Base-by-base conservation (phyloP, 108 stramenopile genomes). In the Chaetoceros tenuissimus region DNA sequence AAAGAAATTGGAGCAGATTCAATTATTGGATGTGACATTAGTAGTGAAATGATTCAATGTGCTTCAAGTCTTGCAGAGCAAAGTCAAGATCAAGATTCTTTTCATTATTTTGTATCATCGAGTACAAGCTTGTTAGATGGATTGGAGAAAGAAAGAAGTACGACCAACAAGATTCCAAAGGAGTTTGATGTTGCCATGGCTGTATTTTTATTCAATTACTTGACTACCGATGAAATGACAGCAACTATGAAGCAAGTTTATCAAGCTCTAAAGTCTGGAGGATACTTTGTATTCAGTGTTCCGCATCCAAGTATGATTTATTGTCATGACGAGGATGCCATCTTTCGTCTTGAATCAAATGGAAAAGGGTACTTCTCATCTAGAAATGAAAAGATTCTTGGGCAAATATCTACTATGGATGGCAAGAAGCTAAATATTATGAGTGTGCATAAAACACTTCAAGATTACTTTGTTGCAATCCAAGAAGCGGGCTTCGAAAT, bases 161-260 rank as follows among this genome's bases (percentile, higher is more conserved):
- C n/a, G n/a, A n/a, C n/a, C n/a, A n/a, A n/a, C n/a, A n/a, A n/a
- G n/a, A n/a, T n/a, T n/a, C n/a, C n/a, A n/a, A n/a, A n/a, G n/a
- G n/a, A n/a, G 20, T 57, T 57, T 50, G 55, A 57, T 49, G 48
- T 57, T 19, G 55, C 48, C 19, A 57, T 57, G n/a, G 55, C 55
- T 1, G 48, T 57, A 20, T 57, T 57, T 22, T 50, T 57, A 18
- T 57, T 57, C 55, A 57, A 57, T 23, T 57, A 57, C 20, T 18
- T 50, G 8, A 49, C 55, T 7, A 57, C 48, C 18, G 8, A 48
- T 48, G 48, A 57, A 13, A 57, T 57, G 55, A 43, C 48, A 50
- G 55, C 24, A 48, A 43, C 24, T 3, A 50, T 57, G 48, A 46
- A 18, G 48, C 55, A 57, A 24, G 24, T 13, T 24, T 57, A 48